Evolutionary conservation across 2,329 filamentous ascomycete species (phyloP), one percentile per base, ranked within the genome.

Genomic region (Penicillium sumatraense): DNA sequence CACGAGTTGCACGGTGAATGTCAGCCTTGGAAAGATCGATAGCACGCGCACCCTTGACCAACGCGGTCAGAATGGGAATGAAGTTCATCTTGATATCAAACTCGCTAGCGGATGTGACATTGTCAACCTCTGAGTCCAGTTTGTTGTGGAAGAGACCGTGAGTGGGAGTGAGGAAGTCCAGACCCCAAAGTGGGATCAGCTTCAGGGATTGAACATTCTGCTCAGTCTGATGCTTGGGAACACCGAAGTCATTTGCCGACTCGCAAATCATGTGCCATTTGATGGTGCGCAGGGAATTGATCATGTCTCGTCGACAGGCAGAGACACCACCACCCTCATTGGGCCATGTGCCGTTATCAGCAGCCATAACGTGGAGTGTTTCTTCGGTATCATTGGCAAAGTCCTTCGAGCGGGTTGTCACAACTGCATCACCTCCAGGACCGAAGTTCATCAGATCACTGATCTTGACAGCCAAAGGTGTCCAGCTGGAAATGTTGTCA

Each of bases 251-350:
- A 60, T 82, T 83, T 8, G 81, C 81, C 5, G 80, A 80, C 68
- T 84, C 81, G 46, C 79, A 80, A 40, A 84, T 70, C 60, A 83
- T 81, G 60, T 84, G 81, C 72, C 81, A 82, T 53, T 80, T 78
- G 59, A 84, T 81, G 0, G 80, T 82, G 40, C 74, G 73, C 57
- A 82, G 77, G 13, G 78, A 79, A 60, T 84, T 82, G 65, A 84
- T 80, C 65, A 84, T 75, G 62, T 84, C 81, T 40, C 81, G 75
- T 36, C 81, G 74, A 68, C 81, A 84, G 53, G 81, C 81, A 33
- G 81, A 83, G 13, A 84, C 81, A 60, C 81, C 81, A 54, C 81
- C 81, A 29, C 80, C 80, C 56, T 79, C 78, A 54, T 81, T 79
- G 2, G 80, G 80, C 80, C 80, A 82, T 57, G 80, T 82, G 11